Percentiles rank a stretch among this genome's conserved stretches.
Conservation (phyloP, 805 yeast species). For the Candida alai region DNA sequence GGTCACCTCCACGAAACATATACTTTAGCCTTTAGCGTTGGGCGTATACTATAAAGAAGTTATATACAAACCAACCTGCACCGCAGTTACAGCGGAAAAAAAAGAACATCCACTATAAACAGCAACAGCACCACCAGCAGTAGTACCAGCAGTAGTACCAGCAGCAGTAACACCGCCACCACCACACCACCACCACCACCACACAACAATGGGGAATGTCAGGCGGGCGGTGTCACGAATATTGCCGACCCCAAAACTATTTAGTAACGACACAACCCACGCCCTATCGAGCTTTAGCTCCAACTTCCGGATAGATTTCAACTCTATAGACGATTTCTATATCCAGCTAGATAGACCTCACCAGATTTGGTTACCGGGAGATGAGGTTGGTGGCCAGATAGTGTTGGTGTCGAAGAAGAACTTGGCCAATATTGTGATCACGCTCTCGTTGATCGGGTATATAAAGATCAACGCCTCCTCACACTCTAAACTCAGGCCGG, state of each 20-base stretch:
- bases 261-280: conserved; percentile 2
- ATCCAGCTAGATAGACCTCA: conserved; percentile 73
- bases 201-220: conserved; percentile 29
- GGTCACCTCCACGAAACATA: too few species aligned
- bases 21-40: too few species aligned
- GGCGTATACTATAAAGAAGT: too few species aligned
- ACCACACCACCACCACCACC: too few species aligned
- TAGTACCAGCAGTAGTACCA: too few species aligned
- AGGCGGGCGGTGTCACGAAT: conserved; percentile 50
- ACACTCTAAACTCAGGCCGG: conserved; percentile 50
- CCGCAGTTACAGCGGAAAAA: too few species aligned
- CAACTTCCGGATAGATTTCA: conserved; percentile 31
- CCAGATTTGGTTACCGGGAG: conserved; percentile 76
- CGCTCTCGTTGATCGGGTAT: conserved; percentile 52
- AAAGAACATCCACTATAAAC: too few species aligned
- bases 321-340: conserved; percentile 59
- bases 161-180: too few species aligned
- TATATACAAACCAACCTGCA: too few species aligned
- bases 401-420: conserved; percentile 54
- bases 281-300: conserved; percentile 3
- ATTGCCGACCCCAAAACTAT: conserved; percentile 16
- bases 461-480: conserved; percentile 53
- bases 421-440: conserved; percentile 49
- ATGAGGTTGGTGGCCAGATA: conserved; percentile 61
- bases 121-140: too few species aligned